Evolutionary conservation across 2,329 filamentous ascomycete species (phyloP), one percentile per base, ranked within the genome.

Genomic region (Diplodia sapinea): DNA sequence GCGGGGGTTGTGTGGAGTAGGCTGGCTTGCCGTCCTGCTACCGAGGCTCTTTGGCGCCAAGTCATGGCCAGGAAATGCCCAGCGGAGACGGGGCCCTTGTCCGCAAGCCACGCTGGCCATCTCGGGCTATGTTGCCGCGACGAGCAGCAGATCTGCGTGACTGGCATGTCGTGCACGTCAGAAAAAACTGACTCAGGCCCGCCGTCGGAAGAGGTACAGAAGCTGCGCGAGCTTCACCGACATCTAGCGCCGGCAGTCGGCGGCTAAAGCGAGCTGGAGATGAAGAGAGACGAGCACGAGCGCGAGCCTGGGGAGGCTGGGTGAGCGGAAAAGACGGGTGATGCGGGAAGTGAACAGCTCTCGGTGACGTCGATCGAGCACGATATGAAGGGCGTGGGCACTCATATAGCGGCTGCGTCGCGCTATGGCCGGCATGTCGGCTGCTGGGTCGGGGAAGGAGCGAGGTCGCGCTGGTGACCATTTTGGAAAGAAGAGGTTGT

Each of bases 1-100:
- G 57, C 57, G 57, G 57, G 57, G 57, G 47, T 61, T 12, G 40
- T 61, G 57, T 61, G 57, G 57, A 61, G 57, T 61, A 49, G 36
- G 15, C 6, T 12, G 29, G 3, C 13, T 59, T 43, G n/a, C 56
- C 56, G 56, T 40, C 38, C 11, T 20, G 20, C 56, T 61, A 11
- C 57, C 57, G 57, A 61, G 57, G 57, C 40, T 49, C 57, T 12
- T 61, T 3, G 13, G 11, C 7, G 8, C 26, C 15, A 61, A 61
- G 40, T 50, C 38, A 15, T 49, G 38, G 57, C 57, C 47, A 33
- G 17, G 40, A 49, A 26, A 49, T 61, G 13, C 5, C 5, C 4
- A 1, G 6, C n/a, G 20, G 23, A n/a, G 38, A 15, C 55, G 36
- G 36, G 31, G 31, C 31, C 31, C 31, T 33, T 33, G 2, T 33